These are phyloP conservation scores for Paxillus involutus DNA, from an alignment of 768 basidiomycete species.

Conservation along the genomic window DNA sequence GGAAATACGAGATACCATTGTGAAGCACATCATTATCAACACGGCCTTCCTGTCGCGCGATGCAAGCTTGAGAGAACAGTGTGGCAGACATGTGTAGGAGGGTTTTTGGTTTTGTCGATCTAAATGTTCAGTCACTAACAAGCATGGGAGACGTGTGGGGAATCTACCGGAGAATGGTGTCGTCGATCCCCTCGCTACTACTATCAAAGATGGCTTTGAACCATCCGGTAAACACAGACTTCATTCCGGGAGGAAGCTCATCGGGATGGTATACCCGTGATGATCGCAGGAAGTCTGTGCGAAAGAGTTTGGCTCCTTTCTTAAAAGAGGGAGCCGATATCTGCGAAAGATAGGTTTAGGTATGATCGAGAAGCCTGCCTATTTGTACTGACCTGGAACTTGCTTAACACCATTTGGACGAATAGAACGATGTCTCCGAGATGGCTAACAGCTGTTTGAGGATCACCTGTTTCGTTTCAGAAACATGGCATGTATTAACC, in stretches of 20 bases:
- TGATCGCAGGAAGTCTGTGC: slow-evolving; percentile 51
- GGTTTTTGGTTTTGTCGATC: slow-evolving; percentile 68
- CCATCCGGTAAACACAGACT: slow-evolving; percentile 55
- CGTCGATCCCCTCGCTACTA: slow-evolving; percentile 80
- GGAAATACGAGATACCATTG: slow-evolving; percentile 79
- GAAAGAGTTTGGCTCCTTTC: slow-evolving; percentile 45
- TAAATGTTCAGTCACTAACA: slow-evolving; percentile 25
- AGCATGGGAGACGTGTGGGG: neutral
- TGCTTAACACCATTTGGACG: slow-evolving; percentile 60
- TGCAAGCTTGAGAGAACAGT: slow-evolving; percentile 64
- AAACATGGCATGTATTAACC: neutral
- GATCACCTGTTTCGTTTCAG: slow-evolving; percentile 56
- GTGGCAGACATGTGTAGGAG: slow-evolving; percentile 67
- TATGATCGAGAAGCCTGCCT: neutral
- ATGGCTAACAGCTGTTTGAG: slow-evolving; percentile 77
- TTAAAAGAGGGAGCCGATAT: slow-evolving; percentile 49
- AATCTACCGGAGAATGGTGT: slow-evolving; percentile 63
- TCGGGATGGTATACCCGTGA: slow-evolving; percentile 42
- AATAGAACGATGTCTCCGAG: slow-evolving; percentile 81
- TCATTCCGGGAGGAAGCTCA: slow-evolving; percentile 43
- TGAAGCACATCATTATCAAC: slow-evolving; percentile 67
- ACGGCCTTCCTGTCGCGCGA: slow-evolving; percentile 44
- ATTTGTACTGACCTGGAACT: slow-evolving; percentile 53
- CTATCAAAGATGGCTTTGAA: slow-evolving; percentile 78
- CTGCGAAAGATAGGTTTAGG: slow-evolving; percentile 33